These are phyloP conservation scores for Fusarium camptoceras DNA, from an alignment of 2,329 filamentous ascomycete genomes.

Conservation along the genomic window DNA sequence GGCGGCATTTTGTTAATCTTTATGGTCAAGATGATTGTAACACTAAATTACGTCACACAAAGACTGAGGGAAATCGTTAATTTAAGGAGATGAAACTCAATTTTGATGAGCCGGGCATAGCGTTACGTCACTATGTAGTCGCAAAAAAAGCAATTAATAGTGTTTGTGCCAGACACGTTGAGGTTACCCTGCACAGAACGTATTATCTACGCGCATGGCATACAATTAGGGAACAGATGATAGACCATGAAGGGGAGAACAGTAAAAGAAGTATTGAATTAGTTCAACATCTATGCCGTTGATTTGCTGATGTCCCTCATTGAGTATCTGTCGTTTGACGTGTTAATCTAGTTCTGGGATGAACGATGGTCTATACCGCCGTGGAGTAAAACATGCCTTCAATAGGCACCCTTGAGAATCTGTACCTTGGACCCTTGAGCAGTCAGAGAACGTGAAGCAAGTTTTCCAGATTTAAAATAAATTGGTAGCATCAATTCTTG, in stretches of 20 bases:
- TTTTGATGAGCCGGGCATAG: background rate
- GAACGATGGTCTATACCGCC: background rate
- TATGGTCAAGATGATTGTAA: background rate
- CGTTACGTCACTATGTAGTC: background rate
- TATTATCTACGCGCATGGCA: background rate
- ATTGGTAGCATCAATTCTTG: background rate
- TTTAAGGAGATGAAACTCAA: background rate
- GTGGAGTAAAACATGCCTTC: no score
- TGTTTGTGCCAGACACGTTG: background rate
- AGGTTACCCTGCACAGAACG: background rate
- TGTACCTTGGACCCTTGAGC: background rate
- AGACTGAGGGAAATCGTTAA: background rate
- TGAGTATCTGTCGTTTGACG: background rate
- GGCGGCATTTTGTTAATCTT: conserved; percentile 14
- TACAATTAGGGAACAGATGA: background rate
- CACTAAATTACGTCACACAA: background rate
- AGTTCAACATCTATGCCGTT: accelerated
- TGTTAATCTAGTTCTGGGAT: accelerated
- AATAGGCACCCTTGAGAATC: no score
- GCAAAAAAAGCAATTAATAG: conserved; percentile 1
- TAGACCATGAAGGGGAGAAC: background rate
- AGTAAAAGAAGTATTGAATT: background rate
- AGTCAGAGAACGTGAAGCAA: background rate
- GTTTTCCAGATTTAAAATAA: background rate
- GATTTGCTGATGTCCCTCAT: background rate